phyloP scores from a whole-genome alignment of 202 grass and related monocot genomes.

The Eragrostis tef region DNA sequence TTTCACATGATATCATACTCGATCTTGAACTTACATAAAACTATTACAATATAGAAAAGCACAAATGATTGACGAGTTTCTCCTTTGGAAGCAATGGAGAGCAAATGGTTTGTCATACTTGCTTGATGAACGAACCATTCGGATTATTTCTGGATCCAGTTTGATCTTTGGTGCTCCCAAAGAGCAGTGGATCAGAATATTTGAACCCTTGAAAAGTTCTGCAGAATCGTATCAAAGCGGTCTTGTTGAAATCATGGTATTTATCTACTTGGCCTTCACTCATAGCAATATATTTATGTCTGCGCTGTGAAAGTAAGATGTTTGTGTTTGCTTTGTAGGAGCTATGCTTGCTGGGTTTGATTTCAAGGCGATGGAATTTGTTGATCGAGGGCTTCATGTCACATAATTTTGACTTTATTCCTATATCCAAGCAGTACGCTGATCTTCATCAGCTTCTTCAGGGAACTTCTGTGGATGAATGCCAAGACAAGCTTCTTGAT shows the following conservation, averaged over 20 bases:
- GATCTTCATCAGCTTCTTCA: conserved; percentile 63
- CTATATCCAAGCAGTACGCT: conserved; percentile 73
- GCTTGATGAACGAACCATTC: conserved; percentile 63
- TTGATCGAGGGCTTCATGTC: conserved; percentile 63
- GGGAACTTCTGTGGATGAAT: conserved; percentile 40
- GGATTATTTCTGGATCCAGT: conserved; percentile 67
- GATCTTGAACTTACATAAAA: conserved; percentile 22
- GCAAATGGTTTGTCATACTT: conserved; percentile 68
- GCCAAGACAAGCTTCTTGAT: conserved; percentile 41
- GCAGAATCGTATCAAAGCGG: conserved; percentile 44
- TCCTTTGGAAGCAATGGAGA: conserved; percentile 79
- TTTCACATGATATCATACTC: conserved; percentile 21
- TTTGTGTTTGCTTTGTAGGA: conserved; percentile 59
- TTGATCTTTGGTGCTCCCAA: conserved; percentile 80
- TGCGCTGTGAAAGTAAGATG: conserved; percentile 36
- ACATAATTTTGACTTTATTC: conserved; percentile 62
- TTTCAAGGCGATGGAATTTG: conserved; percentile 62
- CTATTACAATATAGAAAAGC: conserved; percentile 43
- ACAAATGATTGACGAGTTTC: conserved; percentile 46
- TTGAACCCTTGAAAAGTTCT: conserved; percentile 59
- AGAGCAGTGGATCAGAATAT: conserved; percentile 72
- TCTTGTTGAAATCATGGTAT: conserved; percentile 67
- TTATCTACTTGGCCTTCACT: background rate
- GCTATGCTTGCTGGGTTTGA: conserved; percentile 71
- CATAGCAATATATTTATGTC: conserved; percentile 2